Evolutionary conservation across 2,329 filamentous ascomycete species (phyloP).

Genomic region (Pseudohalonectria lignicola): DNA sequence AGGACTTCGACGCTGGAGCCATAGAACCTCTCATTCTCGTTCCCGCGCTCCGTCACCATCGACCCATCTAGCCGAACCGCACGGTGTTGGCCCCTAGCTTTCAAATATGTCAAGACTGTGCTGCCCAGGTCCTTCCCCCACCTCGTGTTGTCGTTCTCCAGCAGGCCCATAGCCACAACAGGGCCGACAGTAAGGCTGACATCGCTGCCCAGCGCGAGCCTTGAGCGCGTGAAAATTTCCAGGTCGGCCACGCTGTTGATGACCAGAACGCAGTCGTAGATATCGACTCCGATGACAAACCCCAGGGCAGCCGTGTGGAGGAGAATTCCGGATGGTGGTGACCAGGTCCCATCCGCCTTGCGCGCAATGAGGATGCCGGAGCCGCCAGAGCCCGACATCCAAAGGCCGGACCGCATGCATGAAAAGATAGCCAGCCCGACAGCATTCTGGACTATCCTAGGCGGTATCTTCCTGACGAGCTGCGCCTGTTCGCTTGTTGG

Average conservation of each 20-base stretch:
- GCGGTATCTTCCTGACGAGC: conserved; percentile 71
- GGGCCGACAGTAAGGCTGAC: conserved; percentile 30
- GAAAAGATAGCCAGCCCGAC: conserved; percentile 90
- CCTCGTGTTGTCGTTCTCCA: conserved; percentile 32
- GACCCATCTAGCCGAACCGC: conserved; percentile 44
- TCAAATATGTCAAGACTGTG: conserved; percentile 47
- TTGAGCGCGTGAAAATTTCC: conserved; percentile 70
- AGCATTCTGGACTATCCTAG: conserved; percentile 75
- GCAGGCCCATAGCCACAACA: conserved; percentile 43
- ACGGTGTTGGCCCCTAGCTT: conserved; percentile 44
- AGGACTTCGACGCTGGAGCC: conserved; percentile 30
- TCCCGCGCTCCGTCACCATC: conserved; percentile 42
- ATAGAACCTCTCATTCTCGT: conserved; percentile 52
- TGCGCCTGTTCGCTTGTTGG: conserved; percentile 32
- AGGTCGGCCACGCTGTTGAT: conserved; percentile 81
- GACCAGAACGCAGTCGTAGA: conserved; percentile 90
- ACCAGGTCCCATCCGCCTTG: conserved; percentile 57
- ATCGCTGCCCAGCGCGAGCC: conserved; percentile 50
- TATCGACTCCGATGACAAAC: conserved; percentile 84
- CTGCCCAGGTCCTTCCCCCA: conserved; percentile 43
- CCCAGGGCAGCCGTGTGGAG: conserved; percentile 82
- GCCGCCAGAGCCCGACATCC: conserved; percentile 83
- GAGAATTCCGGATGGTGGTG: conserved; percentile 81
- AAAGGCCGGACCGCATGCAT: conserved; percentile 86
- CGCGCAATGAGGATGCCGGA: conserved; percentile 79